Evolutionary conservation across 371 early-diverging fungal species (phyloP).

Genomic region (Batkoa obscura): DNA sequence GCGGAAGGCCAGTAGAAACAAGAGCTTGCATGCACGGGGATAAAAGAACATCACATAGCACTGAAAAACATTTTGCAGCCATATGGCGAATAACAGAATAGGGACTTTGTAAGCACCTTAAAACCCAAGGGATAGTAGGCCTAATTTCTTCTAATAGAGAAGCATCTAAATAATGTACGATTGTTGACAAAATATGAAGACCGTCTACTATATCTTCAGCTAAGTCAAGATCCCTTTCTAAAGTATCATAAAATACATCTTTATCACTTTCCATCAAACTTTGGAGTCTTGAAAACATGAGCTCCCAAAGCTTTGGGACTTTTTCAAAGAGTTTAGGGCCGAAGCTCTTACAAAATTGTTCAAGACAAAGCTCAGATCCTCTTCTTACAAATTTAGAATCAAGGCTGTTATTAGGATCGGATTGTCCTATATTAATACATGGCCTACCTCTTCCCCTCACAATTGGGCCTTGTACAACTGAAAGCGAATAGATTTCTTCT

Average conservation of each 20-base stretch:
- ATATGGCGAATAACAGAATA: conserved; percentile 60
- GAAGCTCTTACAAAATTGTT: conserved; percentile 47
- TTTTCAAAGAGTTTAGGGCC: conserved; percentile 40
- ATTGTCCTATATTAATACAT: conserved; percentile 18
- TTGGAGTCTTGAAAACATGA: background rate
- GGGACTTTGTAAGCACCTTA: conserved; percentile 28
- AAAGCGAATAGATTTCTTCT: conserved; percentile 43
- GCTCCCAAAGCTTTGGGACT: conserved; percentile 64
- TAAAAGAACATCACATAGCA: conserved; percentile 43
- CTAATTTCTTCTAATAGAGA: background rate
- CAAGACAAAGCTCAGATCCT: conserved; percentile 59
- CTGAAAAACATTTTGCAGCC: conserved; percentile 60
- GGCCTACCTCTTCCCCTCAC: conserved; percentile 18
- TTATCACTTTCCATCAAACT: background rate
- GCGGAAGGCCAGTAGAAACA: conserved; percentile 53
- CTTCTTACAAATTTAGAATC: conserved; percentile 46
- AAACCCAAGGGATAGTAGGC: background rate
- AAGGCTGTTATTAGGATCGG: conserved; percentile 25
- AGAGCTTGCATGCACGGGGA: conserved; percentile 57
- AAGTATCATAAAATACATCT: background rate
- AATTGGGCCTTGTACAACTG: conserved; percentile 12
- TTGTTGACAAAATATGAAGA: conserved; percentile 42
- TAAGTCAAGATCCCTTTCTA: background rate
- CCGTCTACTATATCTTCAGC: conserved; percentile 66
- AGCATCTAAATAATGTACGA: conserved; percentile 42